Conservation (phyloP, 495 filamentous ascomycete genomes). For the Parathielavia appendiculata region DNA sequence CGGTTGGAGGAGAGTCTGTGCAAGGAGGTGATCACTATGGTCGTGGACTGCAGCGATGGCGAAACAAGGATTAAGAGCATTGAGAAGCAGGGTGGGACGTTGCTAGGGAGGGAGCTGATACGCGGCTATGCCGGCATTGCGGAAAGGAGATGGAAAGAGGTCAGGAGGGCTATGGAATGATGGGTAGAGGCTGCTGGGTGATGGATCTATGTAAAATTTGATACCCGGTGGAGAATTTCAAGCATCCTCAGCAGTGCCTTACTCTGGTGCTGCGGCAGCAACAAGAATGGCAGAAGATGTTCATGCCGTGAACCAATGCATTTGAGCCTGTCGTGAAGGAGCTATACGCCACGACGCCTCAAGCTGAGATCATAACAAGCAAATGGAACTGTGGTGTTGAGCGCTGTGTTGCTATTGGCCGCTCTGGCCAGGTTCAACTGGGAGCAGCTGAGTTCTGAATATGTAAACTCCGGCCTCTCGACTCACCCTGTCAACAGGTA, state of each 20-base stretch:
- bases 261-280: no score
- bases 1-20: constrained; percentile 80
- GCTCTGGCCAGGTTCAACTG: no score
- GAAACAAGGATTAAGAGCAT: constrained; percentile 59
- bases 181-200: background rate
- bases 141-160: constrained; percentile 40
- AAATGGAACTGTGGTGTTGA: no score
- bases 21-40: constrained; percentile 64
- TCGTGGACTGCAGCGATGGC: constrained; percentile 57
- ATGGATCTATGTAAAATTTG: background rate
- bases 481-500: no score
- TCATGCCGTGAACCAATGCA: no score
- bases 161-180: constrained; percentile 26
- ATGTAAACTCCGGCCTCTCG: no score
- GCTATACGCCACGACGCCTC: no score
- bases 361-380: no score
- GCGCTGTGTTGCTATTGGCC: no score
- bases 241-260: background rate
- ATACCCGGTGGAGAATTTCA: constrained; percentile 3
- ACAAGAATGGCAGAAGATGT: background rate
- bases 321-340: no score
- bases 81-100: constrained; percentile 75
- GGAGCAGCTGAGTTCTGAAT: no score
- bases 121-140: constrained; percentile 38
- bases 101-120: constrained; percentile 38